Conservation (phyloP, 148 eudicot species). For the Spergularia bocconei region DNA sequence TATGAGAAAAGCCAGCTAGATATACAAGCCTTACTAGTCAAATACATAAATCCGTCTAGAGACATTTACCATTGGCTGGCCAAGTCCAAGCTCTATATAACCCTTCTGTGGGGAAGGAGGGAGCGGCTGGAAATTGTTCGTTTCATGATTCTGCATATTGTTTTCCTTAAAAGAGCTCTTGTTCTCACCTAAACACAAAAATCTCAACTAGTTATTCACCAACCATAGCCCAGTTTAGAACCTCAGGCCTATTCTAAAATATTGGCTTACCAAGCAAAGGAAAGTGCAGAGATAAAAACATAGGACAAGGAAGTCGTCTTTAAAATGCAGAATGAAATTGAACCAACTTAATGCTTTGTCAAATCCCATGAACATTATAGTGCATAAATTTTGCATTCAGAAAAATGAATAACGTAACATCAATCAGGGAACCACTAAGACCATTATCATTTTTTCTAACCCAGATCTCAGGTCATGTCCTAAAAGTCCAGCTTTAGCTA, state of each 20-base stretch:
- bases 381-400: background rate
- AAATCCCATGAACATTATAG: background rate
- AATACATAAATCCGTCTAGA: background rate
- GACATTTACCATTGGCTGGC: conserved; percentile 56
- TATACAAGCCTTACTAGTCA: background rate
- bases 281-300: background rate
- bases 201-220: background rate
- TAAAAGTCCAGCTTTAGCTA: background rate
- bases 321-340: background rate
- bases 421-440: background rate
- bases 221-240: background rate
- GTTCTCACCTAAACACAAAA: conserved; percentile 25
- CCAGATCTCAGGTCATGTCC: background rate
- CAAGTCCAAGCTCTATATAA: conserved; percentile 58
- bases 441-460: background rate
- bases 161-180: conserved; percentile 27
- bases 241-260: background rate
- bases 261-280: background rate
- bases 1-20: background rate
- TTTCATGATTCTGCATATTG: conserved; percentile 12
- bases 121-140: conserved; percentile 21
- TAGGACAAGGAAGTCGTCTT: background rate
- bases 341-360: background rate
- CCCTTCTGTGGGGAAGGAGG: conserved; percentile 38
- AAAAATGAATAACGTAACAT: background rate